phyloP scores from a whole-genome alignment of 768 basidiomycete genomes.

The Asterophora parasitica region DNA sequence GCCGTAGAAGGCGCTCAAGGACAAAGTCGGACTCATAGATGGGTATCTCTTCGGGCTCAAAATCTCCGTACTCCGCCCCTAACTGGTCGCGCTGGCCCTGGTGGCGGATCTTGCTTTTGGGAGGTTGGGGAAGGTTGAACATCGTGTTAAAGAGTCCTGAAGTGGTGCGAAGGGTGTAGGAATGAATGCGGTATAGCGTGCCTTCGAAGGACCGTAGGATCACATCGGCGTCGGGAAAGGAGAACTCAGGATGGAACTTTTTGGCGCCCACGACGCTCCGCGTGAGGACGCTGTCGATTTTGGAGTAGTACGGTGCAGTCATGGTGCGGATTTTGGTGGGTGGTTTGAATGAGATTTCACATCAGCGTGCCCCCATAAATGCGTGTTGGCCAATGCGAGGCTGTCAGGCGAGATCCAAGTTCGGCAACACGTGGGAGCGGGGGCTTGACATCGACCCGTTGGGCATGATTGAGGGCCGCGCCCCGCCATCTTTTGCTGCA shows the following conservation, averaged over 20 bases:
- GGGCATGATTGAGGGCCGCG: conserved; percentile 9
- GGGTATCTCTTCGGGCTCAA: conserved; percentile 24
- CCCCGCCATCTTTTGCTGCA: conserved; percentile 11
- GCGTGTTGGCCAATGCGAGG: conserved; percentile 16
- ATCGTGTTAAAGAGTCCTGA: conserved; percentile 60
- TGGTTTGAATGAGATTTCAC: conserved; percentile 4
- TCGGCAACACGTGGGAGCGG: conserved; percentile 22
- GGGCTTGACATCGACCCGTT: conserved; percentile 8
- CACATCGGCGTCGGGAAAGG: conserved; percentile 30
- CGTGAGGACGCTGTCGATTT: conserved; percentile 5
- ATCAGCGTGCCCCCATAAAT: conserved; percentile 17
- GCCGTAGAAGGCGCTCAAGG: conserved; percentile 51
- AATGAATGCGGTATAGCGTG: conserved; percentile 51
- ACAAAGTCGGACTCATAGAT: conserved; percentile 39
- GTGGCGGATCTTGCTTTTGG: conserved; percentile 6
- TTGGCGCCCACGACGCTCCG: conserved; percentile 3
- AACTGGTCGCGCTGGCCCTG: conserved; percentile 1
- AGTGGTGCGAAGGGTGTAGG: conserved; percentile 50
- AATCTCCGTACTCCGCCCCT: neutral
- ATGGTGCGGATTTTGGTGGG: conserved; percentile 14
- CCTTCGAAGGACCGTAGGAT: conserved; percentile 39
- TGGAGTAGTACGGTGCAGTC: conserved; percentile 16
- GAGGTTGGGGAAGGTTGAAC: conserved; percentile 52
- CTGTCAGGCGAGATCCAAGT: conserved; percentile 17
- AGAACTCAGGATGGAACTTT: conserved; percentile 29